These are phyloP conservation scores for Alternaria triticimaculans DNA, from an alignment of 2,329 filamentous ascomycete genomes.

Conservation along the genomic window DNA sequence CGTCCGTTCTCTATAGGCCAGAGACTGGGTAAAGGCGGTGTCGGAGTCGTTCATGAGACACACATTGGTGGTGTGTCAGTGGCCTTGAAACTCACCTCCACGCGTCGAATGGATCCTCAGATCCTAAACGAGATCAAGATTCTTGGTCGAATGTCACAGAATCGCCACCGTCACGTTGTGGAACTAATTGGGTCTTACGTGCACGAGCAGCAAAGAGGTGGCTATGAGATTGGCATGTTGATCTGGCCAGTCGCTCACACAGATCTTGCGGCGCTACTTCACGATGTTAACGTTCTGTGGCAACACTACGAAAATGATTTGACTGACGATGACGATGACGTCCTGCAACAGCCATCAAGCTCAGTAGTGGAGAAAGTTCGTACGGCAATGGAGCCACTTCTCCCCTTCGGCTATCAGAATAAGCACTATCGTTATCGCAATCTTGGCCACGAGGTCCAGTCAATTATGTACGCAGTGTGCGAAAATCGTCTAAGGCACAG, in stretches of 20 bases:
- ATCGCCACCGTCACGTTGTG: slow-evolving; percentile 27
- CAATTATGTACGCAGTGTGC: too few relatives aligned
- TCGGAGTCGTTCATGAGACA: neutral
- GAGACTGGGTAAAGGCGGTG: neutral
- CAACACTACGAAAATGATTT: too few relatives aligned
- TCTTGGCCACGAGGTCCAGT: too few relatives aligned
- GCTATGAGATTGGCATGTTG: slow-evolving; percentile 21
- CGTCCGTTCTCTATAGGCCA: too few relatives aligned
- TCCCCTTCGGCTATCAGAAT: too few relatives aligned
- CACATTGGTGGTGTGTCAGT: neutral
- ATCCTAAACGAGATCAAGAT: slow-evolving; percentile 29
- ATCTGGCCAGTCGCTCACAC: slow-evolving; percentile 29
- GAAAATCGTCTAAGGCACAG: accelerated
- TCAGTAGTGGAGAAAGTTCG: neutral
- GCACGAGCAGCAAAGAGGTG: slow-evolving; percentile 5
- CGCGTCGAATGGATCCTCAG: too few relatives aligned
- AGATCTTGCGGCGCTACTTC: slow-evolving; percentile 21
- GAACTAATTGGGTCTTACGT: slow-evolving; percentile 30
- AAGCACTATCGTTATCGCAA: too few relatives aligned
- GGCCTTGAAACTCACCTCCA: neutral
- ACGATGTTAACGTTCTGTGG: neutral
- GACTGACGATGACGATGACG: too few relatives aligned
- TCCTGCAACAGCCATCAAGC: too few relatives aligned
- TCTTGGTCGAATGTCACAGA: slow-evolving; percentile 22
- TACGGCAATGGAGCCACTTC: neutral